A percentile compares a stretch with the other conserved stretches of the same genome.
These are phyloP conservation scores for Arthrobotrys iridis DNA, from an alignment of 2,329 filamentous ascomycete species.

Conservation along the genomic window DNA sequence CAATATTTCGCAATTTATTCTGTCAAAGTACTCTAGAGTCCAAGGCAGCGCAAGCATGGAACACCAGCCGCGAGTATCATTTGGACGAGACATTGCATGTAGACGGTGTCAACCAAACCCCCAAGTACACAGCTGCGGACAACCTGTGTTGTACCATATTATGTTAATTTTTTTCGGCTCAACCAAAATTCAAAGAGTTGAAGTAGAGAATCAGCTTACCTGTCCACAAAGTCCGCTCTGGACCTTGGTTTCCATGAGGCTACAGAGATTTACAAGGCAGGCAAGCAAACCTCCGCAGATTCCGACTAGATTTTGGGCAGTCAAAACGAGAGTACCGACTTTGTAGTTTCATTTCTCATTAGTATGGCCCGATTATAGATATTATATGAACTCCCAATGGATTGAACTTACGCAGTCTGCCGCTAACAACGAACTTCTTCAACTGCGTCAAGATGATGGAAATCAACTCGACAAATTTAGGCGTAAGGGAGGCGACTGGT, in stretches of 20 bases:
- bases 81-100: too few relatives aligned
- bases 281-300: background rate
- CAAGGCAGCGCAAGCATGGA: too few relatives aligned
- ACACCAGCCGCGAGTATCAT: too few relatives aligned
- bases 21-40: too few relatives aligned
- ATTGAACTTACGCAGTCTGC: slow-evolving; percentile 3
- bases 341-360: too few relatives aligned
- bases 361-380: too few relatives aligned
- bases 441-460: slow-evolving; percentile 4
- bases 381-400: background rate
- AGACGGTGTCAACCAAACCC: too few relatives aligned
- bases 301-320: background rate
- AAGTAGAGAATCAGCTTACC: slow-evolving; percentile 41
- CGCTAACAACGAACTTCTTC: background rate
- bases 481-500: background rate
- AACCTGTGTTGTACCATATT: too few relatives aligned
- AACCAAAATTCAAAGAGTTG: too few relatives aligned
- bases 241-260: background rate
- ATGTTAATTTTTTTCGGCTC: too few relatives aligned
- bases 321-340: background rate
- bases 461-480: slow-evolving; percentile 1
- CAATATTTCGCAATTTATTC: too few relatives aligned
- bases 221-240: slow-evolving; percentile 14
- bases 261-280: background rate
- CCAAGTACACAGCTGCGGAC: too few relatives aligned